Percentiles rank a stretch among this genome's conserved stretches.
Conservation (phyloP, 495 filamentous ascomycete species). For the Aspergillus haitiensis region DNA sequence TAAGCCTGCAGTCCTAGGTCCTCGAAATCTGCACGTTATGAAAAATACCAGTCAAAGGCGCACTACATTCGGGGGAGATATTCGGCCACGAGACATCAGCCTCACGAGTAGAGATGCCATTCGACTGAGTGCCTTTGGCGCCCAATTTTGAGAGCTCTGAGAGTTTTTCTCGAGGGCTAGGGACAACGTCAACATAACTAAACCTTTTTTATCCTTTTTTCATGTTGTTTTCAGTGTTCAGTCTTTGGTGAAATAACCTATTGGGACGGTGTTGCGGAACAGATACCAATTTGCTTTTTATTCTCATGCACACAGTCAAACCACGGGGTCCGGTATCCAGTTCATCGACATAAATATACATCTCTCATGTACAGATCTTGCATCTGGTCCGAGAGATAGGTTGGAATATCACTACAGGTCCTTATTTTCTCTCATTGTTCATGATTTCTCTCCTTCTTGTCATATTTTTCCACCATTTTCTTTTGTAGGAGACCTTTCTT, state of each 20-base stretch:
- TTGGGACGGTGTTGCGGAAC: constrained; percentile 34
- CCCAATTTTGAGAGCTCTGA: constrained; percentile 26
- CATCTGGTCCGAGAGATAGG: constrained; percentile 1
- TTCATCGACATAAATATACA: constrained; percentile 1
- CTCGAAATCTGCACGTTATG: constrained; percentile 63
- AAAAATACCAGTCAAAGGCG: constrained; percentile 55
- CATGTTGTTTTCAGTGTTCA: constrained; percentile 22
- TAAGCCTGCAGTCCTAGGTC: constrained; percentile 62
- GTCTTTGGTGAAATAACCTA: constrained; percentile 23
- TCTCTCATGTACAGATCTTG: constrained; percentile 9
- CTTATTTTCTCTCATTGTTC: not conserved
- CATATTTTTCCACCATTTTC: constrained; percentile 12
- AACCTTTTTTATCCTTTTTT: constrained; percentile 22
- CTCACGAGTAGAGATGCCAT: constrained; percentile 45
- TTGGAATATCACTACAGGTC: constrained; percentile 18
- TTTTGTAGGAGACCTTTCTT: constrained; percentile 23
- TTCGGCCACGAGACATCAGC: constrained; percentile 46
- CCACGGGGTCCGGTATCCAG: constrained; percentile 15
- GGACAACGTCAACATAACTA: constrained; percentile 19
- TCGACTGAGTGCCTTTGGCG: constrained; percentile 43
- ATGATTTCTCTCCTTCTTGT: constrained; percentile 16
- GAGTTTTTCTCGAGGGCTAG: constrained; percentile 7
- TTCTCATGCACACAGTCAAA: constrained; percentile 14
- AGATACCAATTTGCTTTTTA: constrained; percentile 39
- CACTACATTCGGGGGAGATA: constrained; percentile 52